A percentile compares a stretch with the other conserved stretches of the same genome.
Evolutionary conservation across 331 rosid species (phyloP).

Genomic region (Pyrus hybrid): DNA sequence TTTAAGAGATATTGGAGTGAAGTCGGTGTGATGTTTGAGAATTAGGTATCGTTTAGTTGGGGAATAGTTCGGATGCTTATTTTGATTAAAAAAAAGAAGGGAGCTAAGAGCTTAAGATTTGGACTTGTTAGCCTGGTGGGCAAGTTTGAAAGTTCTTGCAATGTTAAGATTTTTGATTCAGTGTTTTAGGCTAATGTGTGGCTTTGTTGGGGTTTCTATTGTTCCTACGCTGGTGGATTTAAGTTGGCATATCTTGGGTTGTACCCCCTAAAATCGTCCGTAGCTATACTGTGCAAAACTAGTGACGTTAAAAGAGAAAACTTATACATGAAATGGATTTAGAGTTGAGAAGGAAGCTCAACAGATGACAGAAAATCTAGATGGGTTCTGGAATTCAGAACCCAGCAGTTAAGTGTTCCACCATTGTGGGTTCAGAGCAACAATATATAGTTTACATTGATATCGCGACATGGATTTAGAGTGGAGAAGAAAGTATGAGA

Average conservation of each 20-base stretch:
- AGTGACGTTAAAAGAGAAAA: background rate
- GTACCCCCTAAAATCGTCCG: background rate
- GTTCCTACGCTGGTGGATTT: background rate
- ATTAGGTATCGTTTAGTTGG: background rate
- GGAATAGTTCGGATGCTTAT: background rate
- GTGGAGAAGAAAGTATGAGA: background rate
- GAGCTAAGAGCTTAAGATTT: background rate
- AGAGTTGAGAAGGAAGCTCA: background rate
- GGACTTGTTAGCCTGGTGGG: background rate
- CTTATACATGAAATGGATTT: background rate
- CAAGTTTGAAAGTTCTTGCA: background rate
- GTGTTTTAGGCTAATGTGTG: background rate
- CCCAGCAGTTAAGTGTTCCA: background rate
- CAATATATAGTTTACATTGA: background rate
- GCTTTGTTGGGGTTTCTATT: background rate
- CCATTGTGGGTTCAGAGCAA: background rate
- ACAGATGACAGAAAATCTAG: background rate
- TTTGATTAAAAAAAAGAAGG: background rate
- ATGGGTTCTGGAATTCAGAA: background rate
- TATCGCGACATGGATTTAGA: background rate
- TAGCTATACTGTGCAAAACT: background rate
- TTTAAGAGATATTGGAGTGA: background rate
- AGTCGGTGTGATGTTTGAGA: background rate
- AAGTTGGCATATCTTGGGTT: background rate
- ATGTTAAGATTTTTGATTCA: background rate